Conservation (phyloP, 345 rosid species). For the Eucalyptus viminalis region DNA sequence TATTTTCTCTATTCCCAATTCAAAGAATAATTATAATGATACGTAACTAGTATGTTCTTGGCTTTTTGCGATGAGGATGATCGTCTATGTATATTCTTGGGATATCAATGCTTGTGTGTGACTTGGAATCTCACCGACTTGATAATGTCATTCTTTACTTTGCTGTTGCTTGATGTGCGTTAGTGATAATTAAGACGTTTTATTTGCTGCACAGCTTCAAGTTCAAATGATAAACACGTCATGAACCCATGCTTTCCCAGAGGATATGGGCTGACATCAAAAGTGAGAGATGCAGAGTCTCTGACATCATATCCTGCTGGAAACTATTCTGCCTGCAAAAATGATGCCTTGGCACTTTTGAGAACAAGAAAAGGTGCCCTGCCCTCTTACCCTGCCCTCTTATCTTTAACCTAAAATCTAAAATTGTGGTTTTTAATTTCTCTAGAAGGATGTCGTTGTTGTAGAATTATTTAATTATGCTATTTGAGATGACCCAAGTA, state of each 20-base stretch:
- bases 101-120: not conserved
- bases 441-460: not conserved
- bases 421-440: not conserved
- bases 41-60: not conserved
- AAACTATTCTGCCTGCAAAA: slow-evolving; percentile 31
- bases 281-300: not conserved
- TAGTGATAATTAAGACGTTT: not conserved
- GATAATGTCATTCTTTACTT: not conserved
- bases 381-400: not conserved
- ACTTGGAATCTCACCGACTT: not conserved
- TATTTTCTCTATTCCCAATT: not conserved
- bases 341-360: slow-evolving; percentile 18
- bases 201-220: slow-evolving; percentile 3
- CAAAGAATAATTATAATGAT: not conserved
- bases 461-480: not conserved
- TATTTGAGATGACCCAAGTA: not conserved
- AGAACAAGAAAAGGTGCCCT: slow-evolving; percentile 14
- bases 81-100: not conserved
- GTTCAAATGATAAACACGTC: not conserved
- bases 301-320: slow-evolving; percentile 13
- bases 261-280: slow-evolving; percentile 11
- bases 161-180: not conserved
- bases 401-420: not conserved
- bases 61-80: not conserved
- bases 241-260: slow-evolving; percentile 27